Conservation (phyloP, 2,329 filamentous ascomycete species). For the Alternaria ethzedia region DNA sequence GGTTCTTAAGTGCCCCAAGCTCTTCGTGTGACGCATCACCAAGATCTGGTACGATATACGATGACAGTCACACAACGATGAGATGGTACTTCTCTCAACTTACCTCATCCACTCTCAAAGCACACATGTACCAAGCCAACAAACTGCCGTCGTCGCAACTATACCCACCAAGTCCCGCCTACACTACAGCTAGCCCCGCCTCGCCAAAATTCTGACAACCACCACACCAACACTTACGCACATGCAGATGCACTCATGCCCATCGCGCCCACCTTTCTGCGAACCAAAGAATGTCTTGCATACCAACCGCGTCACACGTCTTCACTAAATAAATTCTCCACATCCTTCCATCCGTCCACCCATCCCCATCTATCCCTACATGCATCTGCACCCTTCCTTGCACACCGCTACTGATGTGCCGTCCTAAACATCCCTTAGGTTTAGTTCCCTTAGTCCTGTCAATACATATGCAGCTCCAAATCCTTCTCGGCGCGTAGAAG, state of each 20-base stretch:
- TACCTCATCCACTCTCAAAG: background rate
- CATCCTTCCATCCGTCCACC: background rate
- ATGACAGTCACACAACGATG: background rate
- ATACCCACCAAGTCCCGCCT: background rate
- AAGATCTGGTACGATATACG: too few relatives aligned
- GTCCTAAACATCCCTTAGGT: background rate
- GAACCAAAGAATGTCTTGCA: background rate
- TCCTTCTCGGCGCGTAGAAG: background rate
- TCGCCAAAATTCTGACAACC: background rate
- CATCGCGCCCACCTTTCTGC: background rate
- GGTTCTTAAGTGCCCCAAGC: too few relatives aligned
- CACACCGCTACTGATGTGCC: constrained; percentile 1
- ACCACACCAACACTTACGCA: background rate
- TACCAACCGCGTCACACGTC: background rate
- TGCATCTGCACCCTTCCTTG: background rate
- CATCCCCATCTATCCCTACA: background rate
- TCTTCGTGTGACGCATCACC: too few relatives aligned
- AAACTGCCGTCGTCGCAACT: background rate
- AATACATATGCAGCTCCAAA: background rate
- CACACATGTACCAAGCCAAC: background rate
- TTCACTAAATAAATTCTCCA: background rate
- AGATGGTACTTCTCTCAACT: too few relatives aligned
- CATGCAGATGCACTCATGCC: background rate
- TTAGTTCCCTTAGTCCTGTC: too few relatives aligned
- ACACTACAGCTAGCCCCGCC: background rate